Conservation (phyloP, 257 asterid genomes). For the Voacanga thouarsii region DNA sequence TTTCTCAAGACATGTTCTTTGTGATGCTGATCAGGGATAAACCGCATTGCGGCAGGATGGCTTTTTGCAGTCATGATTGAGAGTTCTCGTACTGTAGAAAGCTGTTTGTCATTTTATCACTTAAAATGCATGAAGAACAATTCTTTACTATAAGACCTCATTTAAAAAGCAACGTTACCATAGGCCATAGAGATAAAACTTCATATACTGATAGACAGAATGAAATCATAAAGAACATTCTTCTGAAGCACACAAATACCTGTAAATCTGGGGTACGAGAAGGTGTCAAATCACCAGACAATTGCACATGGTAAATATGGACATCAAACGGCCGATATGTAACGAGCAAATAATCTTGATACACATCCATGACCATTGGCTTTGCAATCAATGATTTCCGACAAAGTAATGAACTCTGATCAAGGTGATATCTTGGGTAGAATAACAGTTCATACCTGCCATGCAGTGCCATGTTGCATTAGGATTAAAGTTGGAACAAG, state of each 20-base stretch:
- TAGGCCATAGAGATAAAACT: slow-evolving; percentile 18
- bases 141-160: slow-evolving; percentile 25
- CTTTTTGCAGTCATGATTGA: slow-evolving; percentile 99
- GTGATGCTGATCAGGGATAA: slow-evolving; percentile 91
- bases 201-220: slow-evolving; percentile 5
- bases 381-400: slow-evolving; percentile 79
- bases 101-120: slow-evolving; percentile 99
- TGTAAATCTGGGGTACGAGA: slow-evolving; percentile 77
- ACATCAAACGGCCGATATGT: slow-evolving; percentile 96
- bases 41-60: slow-evolving; percentile 96
- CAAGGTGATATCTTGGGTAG: slow-evolving; percentile 99
- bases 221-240: slow-evolving; percentile 17
- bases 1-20: slow-evolving; percentile 39
- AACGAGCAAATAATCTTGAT: slow-evolving; percentile 88
- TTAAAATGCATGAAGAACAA: slow-evolving; percentile 59
- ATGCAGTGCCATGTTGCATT: slow-evolving; percentile 17
- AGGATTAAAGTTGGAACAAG: neutral
- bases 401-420: slow-evolving; percentile 88
- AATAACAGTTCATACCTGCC: slow-evolving; percentile 95
- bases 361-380: slow-evolving; percentile 98
- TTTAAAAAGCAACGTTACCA: slow-evolving; percentile 23
- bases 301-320: slow-evolving; percentile 83
- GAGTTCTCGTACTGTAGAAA: slow-evolving; percentile 99
- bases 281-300: slow-evolving; percentile 93
- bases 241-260: slow-evolving; percentile 53